phyloP scores from a whole-genome alignment of 192 early-diverging fungal genomes.

The Coemansia sp. region DNA sequence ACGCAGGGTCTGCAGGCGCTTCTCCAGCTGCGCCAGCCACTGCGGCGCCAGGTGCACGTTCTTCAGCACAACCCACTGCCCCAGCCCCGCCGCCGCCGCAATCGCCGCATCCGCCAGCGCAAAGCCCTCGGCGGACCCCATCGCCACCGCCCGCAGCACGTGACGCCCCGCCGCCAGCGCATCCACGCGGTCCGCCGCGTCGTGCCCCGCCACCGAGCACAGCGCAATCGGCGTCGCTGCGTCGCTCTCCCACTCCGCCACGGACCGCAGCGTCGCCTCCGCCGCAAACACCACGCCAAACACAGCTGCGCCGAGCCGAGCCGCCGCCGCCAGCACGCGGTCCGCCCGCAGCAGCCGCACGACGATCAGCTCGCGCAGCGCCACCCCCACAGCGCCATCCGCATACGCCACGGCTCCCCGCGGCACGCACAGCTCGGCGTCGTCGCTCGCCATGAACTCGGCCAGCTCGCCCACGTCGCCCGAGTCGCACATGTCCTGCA shows the following conservation, averaged over 20 bases:
- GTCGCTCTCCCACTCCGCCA: constrained; percentile 64
- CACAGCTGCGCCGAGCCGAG: constrained; percentile 68
- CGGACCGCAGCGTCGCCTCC: constrained; percentile 68
- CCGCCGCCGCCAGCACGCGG: constrained; percentile 73
- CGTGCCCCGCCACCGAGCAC: constrained; percentile 91
- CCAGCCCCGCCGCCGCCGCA: constrained; percentile 73
- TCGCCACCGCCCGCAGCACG: constrained; percentile 81
- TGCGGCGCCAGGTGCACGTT: constrained; percentile 96
- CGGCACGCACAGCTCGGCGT: constrained; percentile 43
- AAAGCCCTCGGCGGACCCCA: constrained; percentile 97
- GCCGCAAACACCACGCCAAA: constrained; percentile 38
- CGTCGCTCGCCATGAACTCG: constrained; percentile 14
- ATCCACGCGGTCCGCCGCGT: constrained; percentile 94
- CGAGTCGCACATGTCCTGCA: constrained; percentile 4
- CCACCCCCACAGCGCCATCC: constrained; percentile 38
- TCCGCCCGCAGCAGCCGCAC: constrained; percentile 89
- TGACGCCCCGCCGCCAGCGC: constrained; percentile 73
- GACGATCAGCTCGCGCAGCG: constrained; percentile 77
- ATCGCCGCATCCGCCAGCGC: constrained; percentile 89
- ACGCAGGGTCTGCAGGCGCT: constrained; percentile 85
- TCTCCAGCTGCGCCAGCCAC: constrained; percentile 96
- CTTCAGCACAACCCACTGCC: constrained; percentile 96
- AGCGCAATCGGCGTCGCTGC: constrained; percentile 84
- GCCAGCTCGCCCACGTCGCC: constrained; percentile 11
- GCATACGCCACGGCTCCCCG: constrained; percentile 3